phyloP scores from a whole-genome alignment of 495 filamentous ascomycete genomes.

The Penicillium lividum region DNA sequence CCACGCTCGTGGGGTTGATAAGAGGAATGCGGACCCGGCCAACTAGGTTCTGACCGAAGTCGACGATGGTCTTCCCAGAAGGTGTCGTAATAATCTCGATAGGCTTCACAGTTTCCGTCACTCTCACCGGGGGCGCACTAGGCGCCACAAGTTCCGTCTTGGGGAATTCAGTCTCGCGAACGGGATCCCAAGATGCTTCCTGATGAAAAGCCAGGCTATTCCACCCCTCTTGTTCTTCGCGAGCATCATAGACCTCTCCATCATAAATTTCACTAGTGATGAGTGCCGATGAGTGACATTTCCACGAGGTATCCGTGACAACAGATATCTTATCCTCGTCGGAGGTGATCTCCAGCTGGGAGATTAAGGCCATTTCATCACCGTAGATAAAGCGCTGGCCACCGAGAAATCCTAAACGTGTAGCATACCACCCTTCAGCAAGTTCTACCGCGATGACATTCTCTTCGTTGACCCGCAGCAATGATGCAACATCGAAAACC shows the following conservation, averaged over 20 bases:
- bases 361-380: slow-evolving; percentile 45
- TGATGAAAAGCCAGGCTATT: slow-evolving; percentile 6
- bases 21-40: slow-evolving; percentile 45
- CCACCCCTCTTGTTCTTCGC: slow-evolving; percentile 31
- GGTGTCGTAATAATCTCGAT: slow-evolving; percentile 43
- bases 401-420: slow-evolving; percentile 47
- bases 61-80: slow-evolving; percentile 48
- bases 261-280: slow-evolving; percentile 53
- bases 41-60: slow-evolving; percentile 60
- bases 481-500: slow-evolving; percentile 48
- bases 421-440: slow-evolving; percentile 57
- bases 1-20: slow-evolving; percentile 21
- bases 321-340: slow-evolving; percentile 28
- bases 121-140: slow-evolving; percentile 46
- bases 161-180: slow-evolving; percentile 25
- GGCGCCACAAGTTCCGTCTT: slow-evolving; percentile 32
- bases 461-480: slow-evolving; percentile 29
- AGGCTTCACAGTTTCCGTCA: slow-evolving; percentile 38
- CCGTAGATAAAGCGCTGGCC: slow-evolving; percentile 42
- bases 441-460: slow-evolving; percentile 53
- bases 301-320: slow-evolving; percentile 47
- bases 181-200: slow-evolving; percentile 21
- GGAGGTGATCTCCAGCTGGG: slow-evolving; percentile 42
- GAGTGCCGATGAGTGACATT: slow-evolving; percentile 37
- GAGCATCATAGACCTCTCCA: slow-evolving; percentile 52